phyloP scores from a whole-genome alignment of 345 rosid species.

The Pistacia integerrima region DNA sequence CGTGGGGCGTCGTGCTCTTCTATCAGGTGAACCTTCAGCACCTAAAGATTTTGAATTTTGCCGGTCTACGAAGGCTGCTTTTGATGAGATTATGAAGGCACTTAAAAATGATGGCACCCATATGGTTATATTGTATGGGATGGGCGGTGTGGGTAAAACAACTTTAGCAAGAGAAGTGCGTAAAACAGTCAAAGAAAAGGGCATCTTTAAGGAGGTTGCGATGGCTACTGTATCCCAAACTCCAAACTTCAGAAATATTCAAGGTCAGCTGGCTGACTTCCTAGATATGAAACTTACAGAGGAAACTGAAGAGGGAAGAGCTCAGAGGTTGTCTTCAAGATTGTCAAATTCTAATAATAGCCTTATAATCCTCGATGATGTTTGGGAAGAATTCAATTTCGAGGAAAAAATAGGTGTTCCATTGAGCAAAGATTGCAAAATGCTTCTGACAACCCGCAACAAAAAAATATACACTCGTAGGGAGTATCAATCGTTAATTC shows the following conservation, averaged over 20 bases:
- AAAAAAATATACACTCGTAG: neutral
- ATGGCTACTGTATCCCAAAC: neutral
- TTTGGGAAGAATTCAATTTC: too few species aligned
- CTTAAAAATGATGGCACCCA: neutral
- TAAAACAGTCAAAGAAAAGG: neutral
- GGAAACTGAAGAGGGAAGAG: conserved; percentile 8
- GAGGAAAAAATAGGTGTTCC: too few species aligned
- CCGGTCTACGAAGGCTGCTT: neutral
- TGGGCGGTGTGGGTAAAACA: conserved; percentile 13
- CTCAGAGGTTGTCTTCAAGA: neutral
- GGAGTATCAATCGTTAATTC: neutral
- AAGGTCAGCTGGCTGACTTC: neutral
- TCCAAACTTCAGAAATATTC: conserved; percentile 10
- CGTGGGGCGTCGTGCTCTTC: neutral
- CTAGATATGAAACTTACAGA: neutral
- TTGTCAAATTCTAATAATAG: neutral
- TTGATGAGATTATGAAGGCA: neutral
- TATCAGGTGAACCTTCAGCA: neutral
- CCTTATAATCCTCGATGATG: too few species aligned
- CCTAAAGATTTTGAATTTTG: neutral
- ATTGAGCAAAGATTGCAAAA: neutral
- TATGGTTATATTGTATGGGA: conserved; percentile 17
- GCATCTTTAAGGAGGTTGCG: conserved; percentile 7
- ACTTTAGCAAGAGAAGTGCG: conserved; percentile 10
- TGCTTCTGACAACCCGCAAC: conserved; percentile 9